Base-by-base conservation (phyloP, 495 filamentous ascomycete species). In the Xylaria intraflava region DNA sequence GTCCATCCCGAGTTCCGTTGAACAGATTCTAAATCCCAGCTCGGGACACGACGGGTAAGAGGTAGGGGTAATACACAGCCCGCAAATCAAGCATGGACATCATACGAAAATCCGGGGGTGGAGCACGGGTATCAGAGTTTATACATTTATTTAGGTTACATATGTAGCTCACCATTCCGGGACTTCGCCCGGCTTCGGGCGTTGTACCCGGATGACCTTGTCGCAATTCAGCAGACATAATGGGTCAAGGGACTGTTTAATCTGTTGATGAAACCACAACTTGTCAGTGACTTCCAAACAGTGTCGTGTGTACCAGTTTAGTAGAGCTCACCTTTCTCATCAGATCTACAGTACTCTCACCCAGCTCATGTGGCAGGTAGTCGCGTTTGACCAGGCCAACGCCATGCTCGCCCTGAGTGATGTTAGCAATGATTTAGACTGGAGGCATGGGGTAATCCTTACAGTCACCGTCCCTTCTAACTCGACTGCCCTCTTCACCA, bases 401-500 rank as follows among this genome's bases (percentile, higher is more conserved):
- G 40, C 88, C 88, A 61, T 92, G 88, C 69, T 92, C 88, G 12
- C 88, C 88, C 74, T 77, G 17, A 41, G 35, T 23, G 26, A 14
- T 7, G 16, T 47, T 49, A 39, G 56, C 46, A 2, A 24, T 33
- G 29, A 36, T 22, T 17, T 8, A 49, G 39, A 17, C 20, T 16
- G n/a, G 3, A 22, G 12, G 17, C 6, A 12, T 31, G 26, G 2
- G 6, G 19, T 8, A 11, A 26, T n/a, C 62, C 70, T 52, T 52
- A 75, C 74, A 9, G 88, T 90, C 3, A 89, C 85, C 2, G 88
- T 92, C 7, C 88, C 88, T 62, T 92, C 88, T 72, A 90, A 81
- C 70, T 87, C 84, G 19, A 91, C 79, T 5, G 88, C 88, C 44
- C 86, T 73, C 76, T 89, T 89, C 30, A 91, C 86, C 88, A 92